Conservation (phyloP, 495 filamentous ascomycete genomes). For the Rostrohypoxylon terebratum region DNA sequence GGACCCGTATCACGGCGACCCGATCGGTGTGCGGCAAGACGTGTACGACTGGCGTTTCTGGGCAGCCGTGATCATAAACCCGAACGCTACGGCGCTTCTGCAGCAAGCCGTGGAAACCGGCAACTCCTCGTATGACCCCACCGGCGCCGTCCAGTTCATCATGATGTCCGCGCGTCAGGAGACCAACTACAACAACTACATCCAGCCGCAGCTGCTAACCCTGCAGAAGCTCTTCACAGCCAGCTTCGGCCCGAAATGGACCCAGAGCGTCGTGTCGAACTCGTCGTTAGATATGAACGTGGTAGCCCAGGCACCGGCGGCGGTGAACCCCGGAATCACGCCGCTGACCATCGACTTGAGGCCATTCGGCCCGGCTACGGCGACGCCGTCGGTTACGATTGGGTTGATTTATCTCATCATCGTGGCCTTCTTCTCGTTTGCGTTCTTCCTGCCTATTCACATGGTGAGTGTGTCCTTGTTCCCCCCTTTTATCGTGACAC, state of each 20-base stretch:
- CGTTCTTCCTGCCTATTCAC: constrained; percentile 77
- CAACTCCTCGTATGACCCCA: constrained; percentile 73
- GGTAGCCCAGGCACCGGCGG: constrained; percentile 65
- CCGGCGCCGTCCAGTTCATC: constrained; percentile 70
- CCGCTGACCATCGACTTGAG: constrained; percentile 71
- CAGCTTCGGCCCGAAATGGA: constrained; percentile 68
- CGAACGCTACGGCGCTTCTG: constrained; percentile 73
- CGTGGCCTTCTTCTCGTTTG: constrained; percentile 77
- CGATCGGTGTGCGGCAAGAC: constrained; percentile 67
- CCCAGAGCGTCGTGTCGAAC: constrained; percentile 55
- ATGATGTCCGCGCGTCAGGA: constrained; percentile 70
- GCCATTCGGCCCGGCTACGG: constrained; percentile 68
- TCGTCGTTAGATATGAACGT: constrained; percentile 52
- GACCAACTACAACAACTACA: constrained; percentile 64
- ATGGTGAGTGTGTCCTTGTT: constrained; percentile 60
- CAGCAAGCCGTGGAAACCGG: constrained; percentile 66
- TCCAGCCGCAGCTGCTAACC: constrained; percentile 61
- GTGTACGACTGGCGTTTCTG: constrained; percentile 73
- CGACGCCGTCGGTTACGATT: constrained; percentile 71
- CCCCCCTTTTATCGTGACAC: background rate
- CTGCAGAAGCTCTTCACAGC: constrained; percentile 60
- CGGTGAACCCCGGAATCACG: constrained; percentile 72
- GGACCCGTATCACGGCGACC: constrained; percentile 67
- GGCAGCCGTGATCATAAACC: constrained; percentile 73
- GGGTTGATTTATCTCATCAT: constrained; percentile 81